A percentile compares a stretch with the other conserved stretches of the same genome.
phyloP scores from a whole-genome alignment of 352 stramenopile species.

The Peronospora belbahrii region DNA sequence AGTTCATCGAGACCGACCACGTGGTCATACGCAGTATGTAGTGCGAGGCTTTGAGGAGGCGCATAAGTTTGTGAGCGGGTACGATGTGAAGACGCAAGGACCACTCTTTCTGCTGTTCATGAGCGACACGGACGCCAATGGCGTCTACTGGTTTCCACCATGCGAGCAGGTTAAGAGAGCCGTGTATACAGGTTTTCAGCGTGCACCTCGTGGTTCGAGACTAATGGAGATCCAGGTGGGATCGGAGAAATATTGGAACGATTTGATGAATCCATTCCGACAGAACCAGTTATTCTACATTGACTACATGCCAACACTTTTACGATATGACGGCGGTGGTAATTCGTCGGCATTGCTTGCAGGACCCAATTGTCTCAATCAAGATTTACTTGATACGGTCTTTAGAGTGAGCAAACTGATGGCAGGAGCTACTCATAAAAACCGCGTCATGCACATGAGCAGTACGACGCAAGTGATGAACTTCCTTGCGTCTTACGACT shows the following conservation, averaged over 20 bases:
- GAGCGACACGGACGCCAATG: conserved; percentile 57
- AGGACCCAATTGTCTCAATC: conserved; percentile 58
- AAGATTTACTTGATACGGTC: conserved; percentile 57
- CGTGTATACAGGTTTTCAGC: conserved; percentile 50
- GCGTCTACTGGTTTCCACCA: conserved; percentile 72
- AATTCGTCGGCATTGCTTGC: conserved; percentile 64
- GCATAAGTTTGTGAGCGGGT: conserved; percentile 73
- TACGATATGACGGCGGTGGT: conserved; percentile 68
- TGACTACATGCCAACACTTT: conserved; percentile 65
- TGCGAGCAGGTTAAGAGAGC: conserved; percentile 53
- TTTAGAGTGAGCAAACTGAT: conserved; percentile 47
- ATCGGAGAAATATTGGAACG: conserved; percentile 46
- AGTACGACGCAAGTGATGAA: conserved; percentile 34
- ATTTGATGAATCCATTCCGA: conserved; percentile 66
- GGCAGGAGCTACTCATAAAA: conserved; percentile 30
- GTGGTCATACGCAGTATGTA: conserved; percentile 51
- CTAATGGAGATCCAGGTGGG: conserved; percentile 70
- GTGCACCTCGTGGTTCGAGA: conserved; percentile 47
- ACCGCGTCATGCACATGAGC: conserved; percentile 44
- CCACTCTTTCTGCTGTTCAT: conserved; percentile 74
- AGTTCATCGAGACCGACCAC: conserved; percentile 30
- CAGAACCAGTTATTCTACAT: conserved; percentile 83
- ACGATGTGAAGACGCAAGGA: conserved; percentile 49
- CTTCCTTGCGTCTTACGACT: conserved; percentile 53
- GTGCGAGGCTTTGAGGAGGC: conserved; percentile 61